phyloP scores from a whole-genome alignment of 2,329 filamentous ascomycete genomes.

The Fusarium pilosicola region DNA sequence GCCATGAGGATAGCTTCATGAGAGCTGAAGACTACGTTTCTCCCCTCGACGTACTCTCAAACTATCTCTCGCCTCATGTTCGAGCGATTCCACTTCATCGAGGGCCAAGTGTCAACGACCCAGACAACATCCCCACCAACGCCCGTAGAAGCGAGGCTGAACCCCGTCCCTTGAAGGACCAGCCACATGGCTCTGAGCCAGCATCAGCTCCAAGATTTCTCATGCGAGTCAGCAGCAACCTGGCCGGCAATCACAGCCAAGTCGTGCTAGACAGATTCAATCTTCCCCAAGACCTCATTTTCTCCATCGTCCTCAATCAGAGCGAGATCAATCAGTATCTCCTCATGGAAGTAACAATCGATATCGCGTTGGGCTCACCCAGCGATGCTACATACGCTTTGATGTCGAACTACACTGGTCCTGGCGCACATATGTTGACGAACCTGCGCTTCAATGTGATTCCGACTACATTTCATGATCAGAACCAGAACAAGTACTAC shows the following conservation, averaged over 20 bases:
- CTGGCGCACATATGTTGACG: not conserved
- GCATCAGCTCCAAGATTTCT: not conserved
- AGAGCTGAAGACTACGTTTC: not conserved
- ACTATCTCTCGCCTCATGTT: not conserved
- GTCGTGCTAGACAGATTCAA: not conserved
- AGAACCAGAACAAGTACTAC: not conserved
- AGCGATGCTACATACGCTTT: not conserved
- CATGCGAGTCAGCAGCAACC: not conserved
- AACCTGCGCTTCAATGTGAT: slow-evolving; percentile 5
- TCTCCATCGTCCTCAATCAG: not conserved
- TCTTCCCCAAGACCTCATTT: not conserved
- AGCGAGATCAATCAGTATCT: not conserved
- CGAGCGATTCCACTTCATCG: not conserved
- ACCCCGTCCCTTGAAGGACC: rapidly evolving
- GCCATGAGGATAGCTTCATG: not conserved
- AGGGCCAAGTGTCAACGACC: not conserved
- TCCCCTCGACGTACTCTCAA: not conserved
- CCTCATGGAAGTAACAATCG: not conserved
- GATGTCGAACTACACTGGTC: not conserved
- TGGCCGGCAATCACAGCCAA: not conserved
- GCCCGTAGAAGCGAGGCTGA: rapidly evolving
- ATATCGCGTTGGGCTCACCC: not conserved
- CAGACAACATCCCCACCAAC: not conserved
- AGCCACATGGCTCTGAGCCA: not conserved
- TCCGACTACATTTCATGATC: not conserved